phyloP scores from a whole-genome alignment of 2,329 filamentous ascomycete species.

The Neonectria punicea region DNA sequence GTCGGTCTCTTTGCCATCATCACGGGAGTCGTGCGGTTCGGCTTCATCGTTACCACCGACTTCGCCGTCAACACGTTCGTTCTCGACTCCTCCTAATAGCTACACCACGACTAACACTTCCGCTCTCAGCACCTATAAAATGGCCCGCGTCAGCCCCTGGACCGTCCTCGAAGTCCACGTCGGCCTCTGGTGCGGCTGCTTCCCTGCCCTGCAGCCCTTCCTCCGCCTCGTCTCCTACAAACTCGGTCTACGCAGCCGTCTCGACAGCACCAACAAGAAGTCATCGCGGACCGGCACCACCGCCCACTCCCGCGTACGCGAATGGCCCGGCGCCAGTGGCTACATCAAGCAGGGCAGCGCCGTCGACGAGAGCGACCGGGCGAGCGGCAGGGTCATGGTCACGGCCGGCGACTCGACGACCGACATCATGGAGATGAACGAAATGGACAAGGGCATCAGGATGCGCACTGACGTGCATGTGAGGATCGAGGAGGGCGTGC shows the following conservation, averaged over 20 bases:
- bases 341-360: slow-evolving; percentile 26
- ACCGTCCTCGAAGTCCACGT: slow-evolving; percentile 54
- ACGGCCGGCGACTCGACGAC: slow-evolving; percentile 27
- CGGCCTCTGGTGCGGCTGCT: slow-evolving; percentile 54
- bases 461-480: slow-evolving; percentile 37
- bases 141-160: slow-evolving; percentile 49
- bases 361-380: slow-evolving; percentile 21
- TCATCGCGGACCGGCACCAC: slow-evolving; percentile 30
- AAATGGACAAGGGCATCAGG: slow-evolving; percentile 27
- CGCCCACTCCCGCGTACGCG: slow-evolving; percentile 12
- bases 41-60: slow-evolving; percentile 46
- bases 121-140: slow-evolving; percentile 47
- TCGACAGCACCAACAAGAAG: slow-evolving; percentile 35
- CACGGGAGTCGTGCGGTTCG: slow-evolving; percentile 50
- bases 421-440: slow-evolving; percentile 27
- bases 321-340: slow-evolving; percentile 28
- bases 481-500: slow-evolving; percentile 31
- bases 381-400: slow-evolving; percentile 9
- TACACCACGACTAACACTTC: neutral
- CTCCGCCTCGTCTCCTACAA: slow-evolving; percentile 44
- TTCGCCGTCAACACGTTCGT: slow-evolving; percentile 46
- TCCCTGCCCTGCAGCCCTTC: slow-evolving; percentile 53
- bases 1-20: slow-evolving; percentile 50
- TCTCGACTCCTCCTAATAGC: too few species aligned
- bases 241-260: slow-evolving; percentile 23